Conservation (phyloP, 2,329 filamentous ascomycete species). For the Ceratocystis ficicola region DNA sequence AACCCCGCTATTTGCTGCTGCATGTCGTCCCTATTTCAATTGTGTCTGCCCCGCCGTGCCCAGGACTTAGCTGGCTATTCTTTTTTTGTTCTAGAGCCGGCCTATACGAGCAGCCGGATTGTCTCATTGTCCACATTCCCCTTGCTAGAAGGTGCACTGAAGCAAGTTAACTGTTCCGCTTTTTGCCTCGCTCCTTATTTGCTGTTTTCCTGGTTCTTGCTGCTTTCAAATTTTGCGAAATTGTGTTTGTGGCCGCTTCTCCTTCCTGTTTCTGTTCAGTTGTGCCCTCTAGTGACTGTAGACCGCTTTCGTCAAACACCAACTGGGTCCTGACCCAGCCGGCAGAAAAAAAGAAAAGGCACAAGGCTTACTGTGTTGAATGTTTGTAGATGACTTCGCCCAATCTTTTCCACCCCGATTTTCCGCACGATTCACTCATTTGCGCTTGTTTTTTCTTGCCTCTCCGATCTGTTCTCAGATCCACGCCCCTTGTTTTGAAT, state of each 20-base stretch:
- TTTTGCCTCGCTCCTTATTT: background rate
- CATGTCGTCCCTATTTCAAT: background rate
- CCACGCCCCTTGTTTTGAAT: slow-evolving; percentile 9
- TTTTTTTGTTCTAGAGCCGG: background rate
- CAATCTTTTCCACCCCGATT: background rate
- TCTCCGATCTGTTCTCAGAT: slow-evolving; percentile 1
- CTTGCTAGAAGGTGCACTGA: background rate
- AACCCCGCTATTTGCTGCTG: too few relatives aligned
- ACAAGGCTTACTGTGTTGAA: background rate
- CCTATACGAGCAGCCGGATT: background rate
- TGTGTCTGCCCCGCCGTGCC: background rate
- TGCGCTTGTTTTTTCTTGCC: background rate
- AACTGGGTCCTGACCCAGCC: background rate
- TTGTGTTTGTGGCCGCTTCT: background rate
- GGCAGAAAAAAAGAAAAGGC: background rate
- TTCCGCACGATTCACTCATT: background rate
- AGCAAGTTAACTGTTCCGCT: background rate
- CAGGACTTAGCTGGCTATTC: background rate
- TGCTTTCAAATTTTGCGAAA: background rate
- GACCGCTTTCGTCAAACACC: background rate
- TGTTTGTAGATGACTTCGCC: background rate
- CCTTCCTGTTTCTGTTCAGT: background rate
- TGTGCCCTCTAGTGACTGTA: background rate
- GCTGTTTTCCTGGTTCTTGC: background rate
- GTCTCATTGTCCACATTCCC: background rate